Percentiles rank a stretch among this genome's conserved stretches.
phyloP scores from a whole-genome alignment of 495 filamentous ascomycete genomes.

The Trichoderma erinaceum region DNA sequence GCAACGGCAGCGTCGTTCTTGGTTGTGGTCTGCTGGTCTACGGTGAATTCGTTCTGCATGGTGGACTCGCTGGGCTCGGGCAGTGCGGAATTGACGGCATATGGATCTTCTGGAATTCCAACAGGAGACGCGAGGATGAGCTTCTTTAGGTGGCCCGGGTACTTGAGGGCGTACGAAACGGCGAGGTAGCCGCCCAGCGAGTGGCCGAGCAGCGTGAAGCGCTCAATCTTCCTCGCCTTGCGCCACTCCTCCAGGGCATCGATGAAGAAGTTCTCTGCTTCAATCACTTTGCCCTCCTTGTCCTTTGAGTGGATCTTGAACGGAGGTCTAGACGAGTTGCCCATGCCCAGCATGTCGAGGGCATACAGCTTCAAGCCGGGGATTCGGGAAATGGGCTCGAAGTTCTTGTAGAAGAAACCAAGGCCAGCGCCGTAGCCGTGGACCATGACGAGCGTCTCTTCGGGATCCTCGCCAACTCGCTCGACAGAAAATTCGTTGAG shows the following conservation, averaged over 20 bases:
- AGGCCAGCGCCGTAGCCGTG: constrained; percentile 95
- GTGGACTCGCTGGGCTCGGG: constrained; percentile 67
- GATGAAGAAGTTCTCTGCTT: constrained; percentile 94
- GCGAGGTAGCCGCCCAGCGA: constrained; percentile 91
- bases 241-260: constrained; percentile 97
- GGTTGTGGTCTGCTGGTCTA: constrained; percentile 59
- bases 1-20: constrained; percentile 17
- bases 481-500: constrained; percentile 93
- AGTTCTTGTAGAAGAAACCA: constrained; percentile 97
- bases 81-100: constrained; percentile 75
- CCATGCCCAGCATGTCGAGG: constrained; percentile 91
- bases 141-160: constrained; percentile 89
- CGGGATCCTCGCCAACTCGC: constrained; percentile 67
- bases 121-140: constrained; percentile 91
- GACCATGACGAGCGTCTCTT: constrained; percentile 87
- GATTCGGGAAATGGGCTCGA: constrained; percentile 71
- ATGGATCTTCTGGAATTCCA: constrained; percentile 91
- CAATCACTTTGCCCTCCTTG: constrained; percentile 70
- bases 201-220: constrained; percentile 89
- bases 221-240: constrained; percentile 76
- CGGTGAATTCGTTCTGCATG: constrained; percentile 64
- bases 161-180: constrained; percentile 91
- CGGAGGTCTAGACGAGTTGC: constrained; percentile 73
- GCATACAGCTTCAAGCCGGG: constrained; percentile 86
- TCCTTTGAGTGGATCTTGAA: constrained; percentile 82